Percentiles rank a stretch among this genome's conserved stretches.
phyloP scores from a whole-genome alignment of 2,329 filamentous ascomycete species.

The Ophiostoma piceae region DNA sequence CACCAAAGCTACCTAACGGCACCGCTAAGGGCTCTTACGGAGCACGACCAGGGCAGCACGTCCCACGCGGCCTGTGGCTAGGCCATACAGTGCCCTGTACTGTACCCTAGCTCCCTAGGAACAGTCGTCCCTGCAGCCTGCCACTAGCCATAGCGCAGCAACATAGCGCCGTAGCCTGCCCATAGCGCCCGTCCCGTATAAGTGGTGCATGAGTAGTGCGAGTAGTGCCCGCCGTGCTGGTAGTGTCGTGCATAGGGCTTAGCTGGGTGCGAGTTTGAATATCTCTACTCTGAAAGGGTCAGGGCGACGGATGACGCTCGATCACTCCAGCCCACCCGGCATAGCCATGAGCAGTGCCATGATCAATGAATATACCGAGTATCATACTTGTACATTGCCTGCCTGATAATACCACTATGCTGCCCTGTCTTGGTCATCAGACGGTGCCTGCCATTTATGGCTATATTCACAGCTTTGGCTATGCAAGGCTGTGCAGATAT shows the following conservation, averaged over 20 bases:
- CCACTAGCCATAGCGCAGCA: background rate
- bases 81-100: slow-evolving; percentile 12
- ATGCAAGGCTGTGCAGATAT: too few species aligned
- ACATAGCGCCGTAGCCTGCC: slow-evolving; percentile 2
- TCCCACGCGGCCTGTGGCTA: slow-evolving; percentile 12
- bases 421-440: background rate
- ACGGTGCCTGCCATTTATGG: background rate
- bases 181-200: slow-evolving; percentile 9
- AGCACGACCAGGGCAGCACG: slow-evolving; percentile 14
- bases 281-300: too few species aligned
- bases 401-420: background rate
- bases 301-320: too few species aligned
- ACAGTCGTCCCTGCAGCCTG: background rate
- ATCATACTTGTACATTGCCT: background rate
- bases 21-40: background rate
- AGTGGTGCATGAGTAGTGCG: background rate
- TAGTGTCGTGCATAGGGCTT: slow-evolving; percentile 4
- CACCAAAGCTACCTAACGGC: slow-evolving; percentile 3
- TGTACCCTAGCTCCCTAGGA: background rate
- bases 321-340: too few species aligned
- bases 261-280: background rate
- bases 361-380: background rate
- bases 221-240: background rate
- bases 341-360: background rate
- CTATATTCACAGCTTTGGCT: background rate